Evolutionary conservation across 768 basidiomycete species (phyloP).

Genomic region (Postia placenta): DNA sequence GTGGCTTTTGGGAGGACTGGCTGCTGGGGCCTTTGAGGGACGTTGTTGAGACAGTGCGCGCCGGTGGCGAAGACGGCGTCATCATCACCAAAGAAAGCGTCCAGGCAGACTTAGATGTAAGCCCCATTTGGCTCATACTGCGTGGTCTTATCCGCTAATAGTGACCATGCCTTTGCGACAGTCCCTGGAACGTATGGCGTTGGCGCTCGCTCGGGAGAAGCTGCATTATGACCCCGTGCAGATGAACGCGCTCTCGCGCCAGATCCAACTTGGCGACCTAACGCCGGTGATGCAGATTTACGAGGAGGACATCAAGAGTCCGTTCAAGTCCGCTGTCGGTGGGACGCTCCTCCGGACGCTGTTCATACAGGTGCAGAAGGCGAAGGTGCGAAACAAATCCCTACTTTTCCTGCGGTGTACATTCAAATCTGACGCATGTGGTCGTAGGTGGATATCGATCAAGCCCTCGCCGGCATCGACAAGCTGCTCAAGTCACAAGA

Average conservation of each 20-base stretch:
- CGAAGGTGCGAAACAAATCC: conserved; percentile 58
- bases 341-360: conserved; percentile 81
- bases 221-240: conserved; percentile 58
- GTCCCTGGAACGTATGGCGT: conserved; percentile 91
- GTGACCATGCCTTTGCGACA: conserved; percentile 21
- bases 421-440: not conserved
- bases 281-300: conserved; percentile 84
- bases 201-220: conserved; percentile 79
- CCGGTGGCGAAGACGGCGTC: conserved; percentile 68
- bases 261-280: conserved; percentile 75
- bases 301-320: conserved; percentile 88
- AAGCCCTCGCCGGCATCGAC: conserved; percentile 87
- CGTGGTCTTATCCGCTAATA: not conserved
- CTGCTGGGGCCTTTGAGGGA: conserved; percentile 80
- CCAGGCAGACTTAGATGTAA: conserved; percentile 76
- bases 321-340: conserved; percentile 70
- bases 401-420: not conserved
- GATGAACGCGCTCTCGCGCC: conserved; percentile 55
- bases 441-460: conserved; percentile 81
- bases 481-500: conserved; percentile 91
- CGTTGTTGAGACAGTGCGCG: conserved; percentile 76
- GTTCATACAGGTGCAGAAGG: conserved; percentile 93
- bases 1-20: conserved; percentile 77
- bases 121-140: conserved; percentile 12
- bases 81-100: conserved; percentile 81